Evolutionary conservation across 139 green algal genomes (phyloP).

Genomic region (Choricystis sp.): DNA sequence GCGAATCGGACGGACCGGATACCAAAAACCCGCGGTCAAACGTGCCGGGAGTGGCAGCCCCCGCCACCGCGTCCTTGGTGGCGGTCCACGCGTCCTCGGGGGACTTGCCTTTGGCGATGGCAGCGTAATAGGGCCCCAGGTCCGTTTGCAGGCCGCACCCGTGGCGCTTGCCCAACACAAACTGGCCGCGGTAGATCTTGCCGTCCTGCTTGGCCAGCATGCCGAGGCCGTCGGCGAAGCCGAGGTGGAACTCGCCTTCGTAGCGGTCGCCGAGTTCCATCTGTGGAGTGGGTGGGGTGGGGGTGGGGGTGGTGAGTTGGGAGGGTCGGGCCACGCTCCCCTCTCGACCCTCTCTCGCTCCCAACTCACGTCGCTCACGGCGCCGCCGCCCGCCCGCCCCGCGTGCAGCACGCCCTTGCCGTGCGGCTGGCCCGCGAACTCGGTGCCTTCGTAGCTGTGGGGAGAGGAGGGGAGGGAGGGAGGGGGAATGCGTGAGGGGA

Average conservation of each 20-base stretch:
- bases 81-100: not conserved
- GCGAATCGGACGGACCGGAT: not conserved
- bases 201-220: constrained; percentile 5
- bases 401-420: constrained; percentile 68
- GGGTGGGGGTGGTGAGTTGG: not conserved
- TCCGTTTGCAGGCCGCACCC: constrained; percentile 56
- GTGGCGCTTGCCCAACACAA: constrained; percentile 45
- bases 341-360: too few species aligned
- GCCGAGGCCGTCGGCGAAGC: constrained; percentile 70
- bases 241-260: constrained; percentile 72
- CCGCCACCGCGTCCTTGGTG: not conserved
- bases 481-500: constrained; percentile 1
- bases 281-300: too few species aligned
- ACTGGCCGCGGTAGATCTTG: constrained; percentile 68
- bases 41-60: not conserved
- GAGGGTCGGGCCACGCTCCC: not conserved
- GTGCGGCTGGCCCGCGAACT: constrained; percentile 51
- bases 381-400: constrained; percentile 57
- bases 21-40: not conserved
- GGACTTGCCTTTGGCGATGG: not conserved
- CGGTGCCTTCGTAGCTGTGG: constrained; percentile 74
- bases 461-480: not conserved
- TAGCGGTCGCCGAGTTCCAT: constrained; percentile 33
- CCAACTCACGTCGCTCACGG: constrained; percentile 40
- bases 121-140: constrained; percentile 38